Conservation (phyloP, 75 land plant species). For the Cupressus sempervirens region DNA sequence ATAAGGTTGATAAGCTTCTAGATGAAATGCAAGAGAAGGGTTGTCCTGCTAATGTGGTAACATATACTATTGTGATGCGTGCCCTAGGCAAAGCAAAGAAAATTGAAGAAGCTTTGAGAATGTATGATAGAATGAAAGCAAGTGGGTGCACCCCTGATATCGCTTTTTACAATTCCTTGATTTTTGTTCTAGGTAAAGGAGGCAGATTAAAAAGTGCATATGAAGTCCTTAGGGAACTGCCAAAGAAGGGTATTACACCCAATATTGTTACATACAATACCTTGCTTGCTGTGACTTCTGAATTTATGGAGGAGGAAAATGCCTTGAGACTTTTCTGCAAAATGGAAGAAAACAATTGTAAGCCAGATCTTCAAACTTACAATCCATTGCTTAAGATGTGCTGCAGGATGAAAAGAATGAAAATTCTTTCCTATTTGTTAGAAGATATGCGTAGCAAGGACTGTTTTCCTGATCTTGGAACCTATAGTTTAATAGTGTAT, state of each 20-base stretch:
- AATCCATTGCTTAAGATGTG: slow-evolving; percentile 49
- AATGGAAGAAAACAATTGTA: slow-evolving; percentile 46
- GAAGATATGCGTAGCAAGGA: slow-evolving; percentile 55
- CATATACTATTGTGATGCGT: slow-evolving; percentile 59
- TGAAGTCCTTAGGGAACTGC: slow-evolving; percentile 58
- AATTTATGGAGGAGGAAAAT: slow-evolving; percentile 38
- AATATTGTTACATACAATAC: slow-evolving; percentile 61
- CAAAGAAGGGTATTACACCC: slow-evolving; percentile 33
- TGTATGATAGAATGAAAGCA: slow-evolving; percentile 54
- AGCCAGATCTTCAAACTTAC: slow-evolving; percentile 61
- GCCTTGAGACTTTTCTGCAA: slow-evolving; percentile 60
- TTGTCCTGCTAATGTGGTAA: slow-evolving; percentile 45
- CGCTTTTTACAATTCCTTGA: slow-evolving; percentile 50
- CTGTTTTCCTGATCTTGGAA: slow-evolving; percentile 53
- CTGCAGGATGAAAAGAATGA: slow-evolving; percentile 39
- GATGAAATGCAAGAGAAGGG: slow-evolving; percentile 47
- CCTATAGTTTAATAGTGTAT: slow-evolving; percentile 51
- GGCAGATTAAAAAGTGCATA: slow-evolving; percentile 44
- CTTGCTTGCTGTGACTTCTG: slow-evolving; percentile 45
- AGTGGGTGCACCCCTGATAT: slow-evolving; percentile 40
- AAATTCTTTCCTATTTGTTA: slow-evolving; percentile 43
- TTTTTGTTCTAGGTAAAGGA: slow-evolving; percentile 29
- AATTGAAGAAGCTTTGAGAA: slow-evolving; percentile 38
- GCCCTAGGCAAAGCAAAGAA: slow-evolving; percentile 49
- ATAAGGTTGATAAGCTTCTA: slow-evolving; percentile 37